Evolutionary conservation across 805 yeast genomes (phyloP).

Genomic region (Saccharomyces kudriavzevii): DNA sequence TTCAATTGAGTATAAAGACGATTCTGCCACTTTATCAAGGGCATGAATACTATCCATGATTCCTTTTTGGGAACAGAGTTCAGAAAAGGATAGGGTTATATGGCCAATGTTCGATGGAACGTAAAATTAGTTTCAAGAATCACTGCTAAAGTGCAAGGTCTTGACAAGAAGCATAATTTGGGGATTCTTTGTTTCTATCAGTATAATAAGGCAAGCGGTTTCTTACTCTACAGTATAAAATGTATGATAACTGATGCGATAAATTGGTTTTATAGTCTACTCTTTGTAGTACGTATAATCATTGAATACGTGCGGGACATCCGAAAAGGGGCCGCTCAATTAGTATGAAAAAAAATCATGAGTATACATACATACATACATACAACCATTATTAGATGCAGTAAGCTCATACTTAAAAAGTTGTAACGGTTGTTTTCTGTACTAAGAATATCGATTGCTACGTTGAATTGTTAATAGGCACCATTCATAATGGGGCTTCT

Average conservation of each 20-base stretch:
- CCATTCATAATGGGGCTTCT: slow-evolving; percentile 32
- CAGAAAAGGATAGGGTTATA: background rate
- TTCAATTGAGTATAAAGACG: too few species aligned
- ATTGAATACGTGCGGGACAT: background rate
- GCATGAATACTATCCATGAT: background rate
- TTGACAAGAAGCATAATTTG: background rate
- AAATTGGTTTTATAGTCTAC: background rate
- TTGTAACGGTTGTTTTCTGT: background rate
- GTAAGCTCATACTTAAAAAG: too few species aligned
- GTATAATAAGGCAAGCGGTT: too few species aligned
- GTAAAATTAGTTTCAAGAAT: too few species aligned
- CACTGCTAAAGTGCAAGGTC: background rate
- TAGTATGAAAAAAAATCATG: background rate
- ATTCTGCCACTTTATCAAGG: too few species aligned
- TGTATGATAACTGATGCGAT: too few species aligned
- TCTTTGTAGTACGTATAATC: background rate
- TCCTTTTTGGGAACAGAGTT: too few species aligned
- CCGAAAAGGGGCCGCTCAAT: background rate
- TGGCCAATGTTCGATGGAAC: background rate
- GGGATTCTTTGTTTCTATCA: too few species aligned
- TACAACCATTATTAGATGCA: background rate
- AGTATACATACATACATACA: too few species aligned
- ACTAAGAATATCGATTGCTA: background rate
- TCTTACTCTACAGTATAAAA: too few species aligned
- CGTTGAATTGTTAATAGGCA: background rate